These are phyloP conservation scores for Tolypocladium ovalisporum DNA, from an alignment of 2,329 filamentous ascomycete species.

Conservation along the genomic window DNA sequence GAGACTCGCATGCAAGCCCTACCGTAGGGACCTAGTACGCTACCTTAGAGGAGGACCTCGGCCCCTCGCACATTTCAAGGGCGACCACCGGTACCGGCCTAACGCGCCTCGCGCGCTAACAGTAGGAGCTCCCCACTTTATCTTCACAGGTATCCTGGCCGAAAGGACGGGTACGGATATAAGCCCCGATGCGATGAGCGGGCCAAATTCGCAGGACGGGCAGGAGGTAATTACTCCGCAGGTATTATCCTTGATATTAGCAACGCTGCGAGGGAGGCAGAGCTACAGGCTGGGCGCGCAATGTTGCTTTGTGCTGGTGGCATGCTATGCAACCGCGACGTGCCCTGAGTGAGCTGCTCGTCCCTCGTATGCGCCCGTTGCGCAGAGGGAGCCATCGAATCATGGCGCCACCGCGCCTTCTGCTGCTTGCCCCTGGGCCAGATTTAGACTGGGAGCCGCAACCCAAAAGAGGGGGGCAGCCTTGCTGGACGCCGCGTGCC, in stretches of 20 bases:
- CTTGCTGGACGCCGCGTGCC: too few relatives aligned
- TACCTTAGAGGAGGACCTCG: neutral
- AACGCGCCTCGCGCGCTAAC: neutral
- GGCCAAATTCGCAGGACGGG: neutral
- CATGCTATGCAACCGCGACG: neutral
- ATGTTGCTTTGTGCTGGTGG: neutral
- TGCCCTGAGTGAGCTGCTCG: neutral
- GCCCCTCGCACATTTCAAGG: neutral
- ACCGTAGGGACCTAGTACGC: neutral
- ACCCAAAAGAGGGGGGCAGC: neutral
- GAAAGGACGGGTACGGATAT: neutral
- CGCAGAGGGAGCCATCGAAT: neutral
- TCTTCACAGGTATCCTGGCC: neutral
- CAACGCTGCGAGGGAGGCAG: neutral
- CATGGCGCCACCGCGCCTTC: neutral
- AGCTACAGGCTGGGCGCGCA: neutral
- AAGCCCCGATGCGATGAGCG: neutral
- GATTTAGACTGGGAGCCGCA: neutral
- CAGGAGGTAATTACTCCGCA: too few relatives aligned
- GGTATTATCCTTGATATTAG: neutral
- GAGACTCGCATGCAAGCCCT: neutral
- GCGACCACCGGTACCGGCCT: neutral
- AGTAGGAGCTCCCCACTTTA: neutral
- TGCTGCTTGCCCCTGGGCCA: neutral
- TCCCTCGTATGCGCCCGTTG: neutral